Evolutionary conservation across 805 yeast species (phyloP), one percentile per base, ranked within the genome.

Genomic region (Starmerella potacharoeniae): DNA sequence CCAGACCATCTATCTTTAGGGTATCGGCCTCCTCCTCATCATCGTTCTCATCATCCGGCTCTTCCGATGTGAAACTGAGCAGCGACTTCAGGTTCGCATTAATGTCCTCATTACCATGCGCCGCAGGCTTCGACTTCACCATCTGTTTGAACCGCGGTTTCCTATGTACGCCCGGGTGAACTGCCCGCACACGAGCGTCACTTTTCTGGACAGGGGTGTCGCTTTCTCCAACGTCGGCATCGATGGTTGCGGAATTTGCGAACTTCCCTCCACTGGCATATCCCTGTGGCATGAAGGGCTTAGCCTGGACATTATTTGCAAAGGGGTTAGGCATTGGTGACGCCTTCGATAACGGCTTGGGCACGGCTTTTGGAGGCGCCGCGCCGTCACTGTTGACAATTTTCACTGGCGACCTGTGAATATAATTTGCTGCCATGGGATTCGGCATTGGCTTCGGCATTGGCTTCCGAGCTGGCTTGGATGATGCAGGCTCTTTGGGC

Each of bases 1-100:
- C 59, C 17, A 77, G 60, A 2, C 79, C 79, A 14, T 66, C 62
- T 1, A 75, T 69, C 1, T 16, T 39, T 17, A 49, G 42, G 7
- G 22, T 5, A 33, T 11, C 36, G 36, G 17, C 33, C 9, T 8
- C 48, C 10, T 39, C 61, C 4, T 35, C 51, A 6, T 42, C 35
- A n/a, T n/a, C 43, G 14, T 33, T 28, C 11, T 45, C 55, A 4
- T 39, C 34, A 3, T 34, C 34, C 13, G 37, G 30, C 4, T 22
- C 34, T 22, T 14, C 42, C 5, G 28, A 37, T 14, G 13, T 34
- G 30, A 29, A 13, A 17, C 36, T 9, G 17, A 44, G 37, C 29
- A 37, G 34, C 29, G 39, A 34, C 34, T 45, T 9, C 6, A 47
- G 33, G 16, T 35, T 8, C 10, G 50, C 14, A 6, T 2, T n/a